phyloP scores from a whole-genome alignment of 1,284 basidiomycete species.

The Leccinum fallax region DNA sequence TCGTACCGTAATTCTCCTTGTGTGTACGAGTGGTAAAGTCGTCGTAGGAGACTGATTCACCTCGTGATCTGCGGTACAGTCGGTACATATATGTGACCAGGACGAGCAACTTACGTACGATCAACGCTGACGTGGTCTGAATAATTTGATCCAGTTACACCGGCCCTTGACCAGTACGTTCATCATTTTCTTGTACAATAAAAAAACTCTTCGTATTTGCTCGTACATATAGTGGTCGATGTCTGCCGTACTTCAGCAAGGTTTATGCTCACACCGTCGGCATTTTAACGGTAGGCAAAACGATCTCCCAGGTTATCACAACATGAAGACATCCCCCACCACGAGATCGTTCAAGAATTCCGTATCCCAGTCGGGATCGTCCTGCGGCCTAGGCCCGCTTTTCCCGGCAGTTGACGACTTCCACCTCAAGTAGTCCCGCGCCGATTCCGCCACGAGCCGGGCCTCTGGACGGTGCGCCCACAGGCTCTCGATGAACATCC shows the following conservation, averaged over 20 bases:
- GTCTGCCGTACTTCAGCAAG: neutral
- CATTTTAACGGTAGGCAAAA: neutral
- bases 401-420: slow-evolving; percentile 13
- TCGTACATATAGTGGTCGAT: neutral
- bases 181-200: neutral
- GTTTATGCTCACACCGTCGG: neutral
- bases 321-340: slow-evolving; percentile 12
- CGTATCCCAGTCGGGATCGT: slow-evolving; percentile 28
- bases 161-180: no score
- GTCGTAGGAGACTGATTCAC: no score
- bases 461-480: slow-evolving; percentile 31
- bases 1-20: neutral
- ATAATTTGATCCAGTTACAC: no score
- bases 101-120: no score
- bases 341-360: slow-evolving; percentile 22
- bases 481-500: slow-evolving; percentile 26
- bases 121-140: no score
- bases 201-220: no score
- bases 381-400: neutral
- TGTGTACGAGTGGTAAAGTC: no score
- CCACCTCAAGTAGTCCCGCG: slow-evolving; percentile 21
- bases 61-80: no score
- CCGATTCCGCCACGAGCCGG: slow-evolving; percentile 26
- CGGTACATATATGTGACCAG: no score
- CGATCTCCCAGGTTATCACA: slow-evolving; percentile 10